Percentiles rank a stretch among this genome's conserved stretches.
These are phyloP conservation scores for Priceomyces medius DNA, from an alignment of 805 yeast species.

Conservation along the genomic window DNA sequence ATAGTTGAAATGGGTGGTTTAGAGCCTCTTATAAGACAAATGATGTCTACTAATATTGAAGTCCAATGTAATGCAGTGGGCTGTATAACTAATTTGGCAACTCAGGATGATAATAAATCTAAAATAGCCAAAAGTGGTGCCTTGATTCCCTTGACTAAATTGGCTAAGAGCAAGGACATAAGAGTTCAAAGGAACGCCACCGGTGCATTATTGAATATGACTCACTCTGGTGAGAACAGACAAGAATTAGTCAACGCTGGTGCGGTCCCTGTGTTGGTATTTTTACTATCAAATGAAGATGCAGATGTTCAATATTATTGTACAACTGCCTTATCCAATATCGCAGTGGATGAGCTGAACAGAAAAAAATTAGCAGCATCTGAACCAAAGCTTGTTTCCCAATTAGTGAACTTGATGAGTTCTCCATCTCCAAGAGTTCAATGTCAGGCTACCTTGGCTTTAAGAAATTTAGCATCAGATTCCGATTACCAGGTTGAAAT, in stretches of 20 bases:
- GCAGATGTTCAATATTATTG: constrained; percentile 98
- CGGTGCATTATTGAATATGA: constrained; percentile 96
- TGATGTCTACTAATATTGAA: constrained; percentile 96
- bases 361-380: constrained; percentile 85
- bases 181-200: constrained; percentile 98
- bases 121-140: constrained; percentile 97
- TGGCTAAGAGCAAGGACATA: constrained; percentile 90
- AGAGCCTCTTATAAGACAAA: constrained; percentile 93
- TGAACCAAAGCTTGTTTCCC: constrained; percentile 87
- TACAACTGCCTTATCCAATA: constrained; percentile 94
- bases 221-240: constrained; percentile 95
- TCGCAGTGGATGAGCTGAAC: constrained; percentile 93
- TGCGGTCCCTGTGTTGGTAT: constrained; percentile 93
- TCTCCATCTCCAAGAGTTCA: constrained; percentile 92
- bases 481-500: constrained; percentile 94
- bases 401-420: constrained; percentile 88
- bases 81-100: constrained; percentile 95
- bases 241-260: constrained; percentile 97
- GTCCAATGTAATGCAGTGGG: constrained; percentile 99
- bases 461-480: constrained; percentile 94
- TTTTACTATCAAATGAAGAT: constrained; percentile 79
- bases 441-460: constrained; percentile 96
- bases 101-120: constrained; percentile 95
- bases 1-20: constrained; percentile 98
- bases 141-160: constrained; percentile 85